phyloP scores from a whole-genome alignment of 2,329 filamentous ascomycete species.

The Alternaria consortialis region DNA sequence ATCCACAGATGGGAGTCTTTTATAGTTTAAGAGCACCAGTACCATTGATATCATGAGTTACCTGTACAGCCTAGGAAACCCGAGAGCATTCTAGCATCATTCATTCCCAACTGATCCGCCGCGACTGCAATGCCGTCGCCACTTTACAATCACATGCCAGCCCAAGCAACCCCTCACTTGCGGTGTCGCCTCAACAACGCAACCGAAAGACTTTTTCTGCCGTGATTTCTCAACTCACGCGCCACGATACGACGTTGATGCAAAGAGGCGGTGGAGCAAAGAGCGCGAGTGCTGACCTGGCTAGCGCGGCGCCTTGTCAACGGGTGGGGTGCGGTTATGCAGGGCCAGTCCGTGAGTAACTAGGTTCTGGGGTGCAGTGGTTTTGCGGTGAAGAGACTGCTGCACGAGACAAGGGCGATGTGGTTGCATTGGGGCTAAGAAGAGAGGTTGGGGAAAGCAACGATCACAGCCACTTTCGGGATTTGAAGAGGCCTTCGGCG shows the following conservation, averaged over 20 bases:
- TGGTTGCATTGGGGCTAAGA: neutral
- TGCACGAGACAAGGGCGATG: conserved; percentile 2
- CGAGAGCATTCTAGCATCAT: neutral
- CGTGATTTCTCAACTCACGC: neutral
- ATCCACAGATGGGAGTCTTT: conserved; percentile 1
- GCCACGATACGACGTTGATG: conserved; percentile 7
- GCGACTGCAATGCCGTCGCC: conserved; percentile 1
- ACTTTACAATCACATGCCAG: conserved; percentile 6
- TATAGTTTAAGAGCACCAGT: neutral
- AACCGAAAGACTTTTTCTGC: conserved; percentile 8
- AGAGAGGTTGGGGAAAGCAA: neutral
- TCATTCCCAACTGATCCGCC: neutral
- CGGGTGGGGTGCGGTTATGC: conserved; percentile 17
- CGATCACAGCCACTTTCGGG: conserved; percentile 5
- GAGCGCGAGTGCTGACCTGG: conserved; percentile 5
- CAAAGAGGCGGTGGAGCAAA: conserved; percentile 14
- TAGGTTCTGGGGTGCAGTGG: conserved; percentile 15
- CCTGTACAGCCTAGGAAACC: neutral
- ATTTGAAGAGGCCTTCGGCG: neutral
- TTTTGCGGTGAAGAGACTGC: conserved; percentile 12
- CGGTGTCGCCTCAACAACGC: conserved; percentile 12
- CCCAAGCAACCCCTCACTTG: neutral
- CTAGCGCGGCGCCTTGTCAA: conserved; percentile 12
- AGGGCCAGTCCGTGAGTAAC: conserved; percentile 7
- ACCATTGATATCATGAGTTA: neutral